Conservation (phyloP, 2,329 filamentous ascomycete species). For the Botrytis tulipae region DNA sequence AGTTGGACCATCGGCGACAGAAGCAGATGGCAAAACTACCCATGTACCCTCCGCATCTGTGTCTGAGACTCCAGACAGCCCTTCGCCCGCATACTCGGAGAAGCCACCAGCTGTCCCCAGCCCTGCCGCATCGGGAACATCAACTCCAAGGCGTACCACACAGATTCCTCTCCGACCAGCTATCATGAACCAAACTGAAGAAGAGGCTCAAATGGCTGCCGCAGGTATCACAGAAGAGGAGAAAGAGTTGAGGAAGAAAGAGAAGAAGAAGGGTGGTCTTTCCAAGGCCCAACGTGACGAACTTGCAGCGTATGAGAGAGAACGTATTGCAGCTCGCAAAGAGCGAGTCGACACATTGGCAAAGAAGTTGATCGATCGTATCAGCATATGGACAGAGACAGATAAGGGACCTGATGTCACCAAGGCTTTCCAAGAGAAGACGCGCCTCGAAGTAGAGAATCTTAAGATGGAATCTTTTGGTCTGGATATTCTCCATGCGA, state of each 20-base stretch:
- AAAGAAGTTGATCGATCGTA: slow-evolving; percentile 82
- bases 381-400: slow-evolving; percentile 96
- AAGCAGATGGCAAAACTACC: slow-evolving; percentile 19
- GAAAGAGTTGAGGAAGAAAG: slow-evolving; percentile 72
- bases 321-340: slow-evolving; percentile 78
- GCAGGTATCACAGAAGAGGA: slow-evolving; percentile 69
- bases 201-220: slow-evolving; percentile 64
- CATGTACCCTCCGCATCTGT: slow-evolving; percentile 27
- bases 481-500: slow-evolving; percentile 91
- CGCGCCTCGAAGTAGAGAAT: slow-evolving; percentile 90
- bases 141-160: slow-evolving; percentile 42
- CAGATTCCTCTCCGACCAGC: slow-evolving; percentile 75
- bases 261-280: slow-evolving; percentile 85
- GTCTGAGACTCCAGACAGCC: slow-evolving; percentile 28
- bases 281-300: slow-evolving; percentile 93
- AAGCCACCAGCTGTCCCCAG: slow-evolving; percentile 26
- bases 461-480: slow-evolving; percentile 99
- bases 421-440: slow-evolving; percentile 88
- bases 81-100: slow-evolving; percentile 17
- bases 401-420: slow-evolving; percentile 87
- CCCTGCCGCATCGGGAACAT: slow-evolving; percentile 41
- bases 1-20: slow-evolving; percentile 29
- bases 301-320: slow-evolving; percentile 80
- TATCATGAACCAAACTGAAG: slow-evolving; percentile 84
- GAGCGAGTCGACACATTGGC: slow-evolving; percentile 84